Conservation (phyloP, 768 basidiomycete species). For the Tephrocybe sp. region DNA sequence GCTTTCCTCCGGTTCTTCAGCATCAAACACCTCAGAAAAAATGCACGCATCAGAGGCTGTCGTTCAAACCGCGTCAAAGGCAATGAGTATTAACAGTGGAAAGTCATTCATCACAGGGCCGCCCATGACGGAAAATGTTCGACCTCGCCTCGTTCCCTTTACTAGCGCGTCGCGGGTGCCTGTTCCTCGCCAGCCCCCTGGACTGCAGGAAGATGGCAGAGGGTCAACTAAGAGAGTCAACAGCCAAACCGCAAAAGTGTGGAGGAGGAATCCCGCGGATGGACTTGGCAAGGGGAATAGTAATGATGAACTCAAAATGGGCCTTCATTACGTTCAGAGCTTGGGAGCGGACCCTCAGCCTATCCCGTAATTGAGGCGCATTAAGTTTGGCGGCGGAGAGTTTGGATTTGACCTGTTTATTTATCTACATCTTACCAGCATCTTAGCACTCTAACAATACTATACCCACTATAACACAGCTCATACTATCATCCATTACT, state of each 20-base stretch:
- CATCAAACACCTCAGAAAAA: slow-evolving; percentile 29
- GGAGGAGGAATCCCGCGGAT: slow-evolving; percentile 19
- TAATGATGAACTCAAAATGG: slow-evolving; percentile 65
- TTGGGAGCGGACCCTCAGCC: slow-evolving; percentile 50
- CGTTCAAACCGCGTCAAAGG: slow-evolving; percentile 46
- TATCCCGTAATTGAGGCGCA: slow-evolving; percentile 31
- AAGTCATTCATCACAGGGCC: slow-evolving; percentile 27
- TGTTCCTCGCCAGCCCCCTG: slow-evolving; percentile 42
- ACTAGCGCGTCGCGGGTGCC: slow-evolving; percentile 67
- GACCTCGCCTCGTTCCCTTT: slow-evolving; percentile 70
- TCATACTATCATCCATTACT: neutral
- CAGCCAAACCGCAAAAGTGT: slow-evolving; percentile 67
- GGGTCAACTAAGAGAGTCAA: slow-evolving; percentile 43
- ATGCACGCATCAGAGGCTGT: slow-evolving; percentile 43
- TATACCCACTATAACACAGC: slow-evolving; percentile 1
- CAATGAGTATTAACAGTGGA: slow-evolving; percentile 49
- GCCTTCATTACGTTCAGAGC: slow-evolving; percentile 68
- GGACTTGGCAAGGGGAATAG: slow-evolving; percentile 35
- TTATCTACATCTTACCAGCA: slow-evolving; percentile 3
- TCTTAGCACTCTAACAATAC: slow-evolving; percentile 6
- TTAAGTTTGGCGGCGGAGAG: slow-evolving; percentile 49
- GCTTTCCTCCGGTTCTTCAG: slow-evolving; percentile 30
- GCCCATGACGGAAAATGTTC: slow-evolving; percentile 27
- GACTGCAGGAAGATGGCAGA: slow-evolving; percentile 20
- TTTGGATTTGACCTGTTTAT: slow-evolving; percentile 6